Base-by-base conservation (phyloP, 2,329 filamentous ascomycete genomes). In the Phyllosticta paracitricarpa region DNA sequence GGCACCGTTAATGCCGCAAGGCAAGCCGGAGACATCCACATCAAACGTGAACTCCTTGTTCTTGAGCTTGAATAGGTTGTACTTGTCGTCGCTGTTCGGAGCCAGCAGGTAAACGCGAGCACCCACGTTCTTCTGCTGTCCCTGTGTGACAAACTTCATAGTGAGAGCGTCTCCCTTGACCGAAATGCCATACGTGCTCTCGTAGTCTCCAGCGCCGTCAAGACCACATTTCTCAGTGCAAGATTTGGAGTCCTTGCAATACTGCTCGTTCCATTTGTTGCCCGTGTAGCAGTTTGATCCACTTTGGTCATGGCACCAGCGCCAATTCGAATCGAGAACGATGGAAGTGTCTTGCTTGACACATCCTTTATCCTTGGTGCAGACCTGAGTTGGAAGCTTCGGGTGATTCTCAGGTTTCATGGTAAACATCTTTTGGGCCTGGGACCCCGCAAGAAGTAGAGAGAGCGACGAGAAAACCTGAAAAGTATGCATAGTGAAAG, bases 1-100 rank as follows among this genome's bases (percentile, higher is more conserved):
- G 54, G 86, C 86, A 60, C 86, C 87, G 73, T 90, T 89, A 63
- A 89, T 75, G 63, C 87, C 87, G 68, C 87, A 90, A 63, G 82
- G 81, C 22, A 88, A 77, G 66, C 81, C 80, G 51, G 85, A 88
- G 54, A 88, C 70, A 62, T 76, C 73, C 26, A 76, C 73, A 35
- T 76, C 73, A 63, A 76, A 74, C 62, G 73, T 74, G 66, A 76
- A 76, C 64, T 76, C 73, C 65, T 76, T 72, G 65, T 70, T 69
- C 63, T 75, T 68, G 58, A 75, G 64, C 66, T 75, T 74, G 71
- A 75, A 75, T 68, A 75, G 73, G 66, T 75, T 69, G 68, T 76
- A 76, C 67, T 74, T 74, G 66, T 64, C 70, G 63, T 74, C 72
- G 65, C 63, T 70, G 64, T 74, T 72, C 61, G 62, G 63, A 65